phyloP scores from a whole-genome alignment of 176 grass and related monocot genomes.

The Urochloa ruziziensis region DNA sequence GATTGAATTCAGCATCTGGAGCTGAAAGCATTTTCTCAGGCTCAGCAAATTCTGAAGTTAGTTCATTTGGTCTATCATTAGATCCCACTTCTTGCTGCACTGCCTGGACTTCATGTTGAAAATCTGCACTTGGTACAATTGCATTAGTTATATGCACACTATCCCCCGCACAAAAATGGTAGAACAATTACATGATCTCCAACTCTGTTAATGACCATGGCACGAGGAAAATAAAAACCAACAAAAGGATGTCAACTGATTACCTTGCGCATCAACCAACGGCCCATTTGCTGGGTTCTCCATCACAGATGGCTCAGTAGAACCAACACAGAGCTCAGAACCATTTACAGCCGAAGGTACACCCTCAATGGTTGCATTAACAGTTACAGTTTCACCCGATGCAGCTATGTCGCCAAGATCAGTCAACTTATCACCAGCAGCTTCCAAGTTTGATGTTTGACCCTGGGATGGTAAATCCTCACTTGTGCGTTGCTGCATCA shows the following conservation, averaged over 20 bases:
- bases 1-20: constrained; percentile 45
- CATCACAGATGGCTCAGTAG: constrained; percentile 16
- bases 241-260: constrained; percentile 16
- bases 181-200: constrained; percentile 15
- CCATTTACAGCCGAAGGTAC: constrained; percentile 33
- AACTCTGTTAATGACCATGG: constrained; percentile 1
- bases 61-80: constrained; percentile 41
- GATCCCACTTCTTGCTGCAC: constrained; percentile 29
- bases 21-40: constrained; percentile 82
- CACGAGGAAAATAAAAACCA: background rate
- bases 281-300: constrained; percentile 20
- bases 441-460: constrained; percentile 30
- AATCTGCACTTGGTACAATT: constrained; percentile 23
- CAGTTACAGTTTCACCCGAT: constrained; percentile 26
- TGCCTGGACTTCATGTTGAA: constrained; percentile 39
- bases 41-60: constrained; percentile 58
- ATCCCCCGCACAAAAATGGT: constrained; percentile 28
- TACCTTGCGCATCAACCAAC: constrained; percentile 50
- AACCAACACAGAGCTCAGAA: constrained; percentile 18
- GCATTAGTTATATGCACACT: constrained; percentile 34
- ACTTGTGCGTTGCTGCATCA: constrained; percentile 14
- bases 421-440: constrained; percentile 9
- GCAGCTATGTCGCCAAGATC: constrained; percentile 30
- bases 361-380: constrained; percentile 30
- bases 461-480: constrained; percentile 9